Evolutionary conservation across 192 early-diverging fungal genomes (phyloP), one percentile per base, ranked within the genome.

Genomic region (Backusella macrospora): DNA sequence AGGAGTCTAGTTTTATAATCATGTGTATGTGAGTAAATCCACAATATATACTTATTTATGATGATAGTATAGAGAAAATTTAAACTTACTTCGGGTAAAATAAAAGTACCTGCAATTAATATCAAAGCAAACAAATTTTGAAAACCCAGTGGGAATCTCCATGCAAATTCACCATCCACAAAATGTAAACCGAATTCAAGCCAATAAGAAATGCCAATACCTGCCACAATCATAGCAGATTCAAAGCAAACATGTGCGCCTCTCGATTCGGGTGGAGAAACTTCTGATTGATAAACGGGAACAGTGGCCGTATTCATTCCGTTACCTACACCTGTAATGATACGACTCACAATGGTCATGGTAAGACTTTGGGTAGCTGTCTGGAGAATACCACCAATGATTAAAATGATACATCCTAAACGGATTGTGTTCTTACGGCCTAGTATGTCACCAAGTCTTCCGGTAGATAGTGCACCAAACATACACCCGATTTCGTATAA

Each of bases 61-160:
- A n/a, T n/a, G n/a, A n/a, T n/a, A n/a, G n/a, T 46, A 43, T 4
- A 23, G 21, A 12, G 49, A 55, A 12, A 55, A 3, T n/a, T 23
- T 55, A 3, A 55, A 13, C 18, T 55, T 55, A 55, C 52, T 68
- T 88, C 89, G 14, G 92, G 93, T 82, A 95, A 86, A 71, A 92
- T 85, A 37, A 84, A 62, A 78, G 89, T 90, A 46, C 87, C 70
- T 40, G 84, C 16, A 23, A 91, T 73, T 26, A 95, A 74, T 15
- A 90, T 62, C 21, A 88, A 43, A 21, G 86, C 90, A 21, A 93
- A 93, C 37, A 91, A 77, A 16, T 87, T 82, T 81, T 95, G 94
- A 38, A 95, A 80, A 14, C 83, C 90, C 5, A 95, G 78, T 12
- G 92, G 90, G 18, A 91, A 76, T 26, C 92, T 83, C 92, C 92